Base-by-base conservation (phyloP, 2,329 filamentous ascomycete genomes). In the Alternaria arbusti region DNA sequence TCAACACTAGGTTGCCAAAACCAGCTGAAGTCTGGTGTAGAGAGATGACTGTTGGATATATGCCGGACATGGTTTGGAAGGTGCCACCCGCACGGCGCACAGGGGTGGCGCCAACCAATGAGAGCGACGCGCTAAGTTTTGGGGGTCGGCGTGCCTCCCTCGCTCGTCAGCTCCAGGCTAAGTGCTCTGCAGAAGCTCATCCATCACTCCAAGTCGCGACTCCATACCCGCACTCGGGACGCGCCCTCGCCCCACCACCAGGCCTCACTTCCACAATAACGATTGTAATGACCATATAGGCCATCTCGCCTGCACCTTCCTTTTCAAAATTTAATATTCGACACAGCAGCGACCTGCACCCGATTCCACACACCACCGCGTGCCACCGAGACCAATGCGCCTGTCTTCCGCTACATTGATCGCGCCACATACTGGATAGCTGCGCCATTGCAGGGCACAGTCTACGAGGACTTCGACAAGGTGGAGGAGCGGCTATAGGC, bases 221-320 rank as follows among this genome's bases (percentile, higher is more conserved):
- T 66, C 68, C 59, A 69, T 61, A 63, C 67, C 71, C 72, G 68
- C 67, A 67, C 63, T 66, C 65, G 73, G 69, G 72, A 76, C 74
- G 73, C 74, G 74, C 70, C 71, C 66, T 66, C 63, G 58, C 66
- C 64, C 70, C 65, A 65, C 71, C 65, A 71, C 68, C 58, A 64
- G 32, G 61, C 63, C 67, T 69, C 63, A 63, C 72, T 71, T 63
- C 56, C 49, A 59, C 57, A 64, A 52, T 75, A 71, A 76, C 70
- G 72, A 74, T 69, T 71, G 65, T 75, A 74, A 77, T 75, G 74
- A 70, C 66, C 57, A 47, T n/a, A 23, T 57, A 67, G 72, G 70
- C 66, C 44, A 9, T 45, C 28, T 55, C 63, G 68, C 63, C 70
- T 68, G 44, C 63, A 64, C 71, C 57, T 71, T 74, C 67, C 64